A percentile compares a stretch with the other conserved stretches of the same genome.
Conservation (phyloP, 768 basidiomycete species). For the Xanthoconium purpureum region DNA sequence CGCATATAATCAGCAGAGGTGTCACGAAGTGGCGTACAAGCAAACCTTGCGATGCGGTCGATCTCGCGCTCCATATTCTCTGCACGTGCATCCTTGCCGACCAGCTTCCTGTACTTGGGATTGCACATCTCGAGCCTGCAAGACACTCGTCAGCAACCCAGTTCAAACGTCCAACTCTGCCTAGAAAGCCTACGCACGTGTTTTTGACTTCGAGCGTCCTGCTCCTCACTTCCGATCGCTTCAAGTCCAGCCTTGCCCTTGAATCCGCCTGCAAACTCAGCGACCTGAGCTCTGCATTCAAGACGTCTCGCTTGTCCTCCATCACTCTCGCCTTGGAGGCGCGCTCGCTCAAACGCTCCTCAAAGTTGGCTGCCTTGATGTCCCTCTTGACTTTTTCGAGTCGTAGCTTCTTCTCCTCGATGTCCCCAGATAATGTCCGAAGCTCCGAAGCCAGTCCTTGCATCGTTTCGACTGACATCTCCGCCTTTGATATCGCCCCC, state of each 20-base stretch:
- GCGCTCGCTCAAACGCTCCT: slow-evolving; percentile 59
- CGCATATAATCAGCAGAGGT: background rate
- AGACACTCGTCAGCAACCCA: background rate
- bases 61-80: slow-evolving; percentile 76
- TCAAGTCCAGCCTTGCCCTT: slow-evolving; percentile 75
- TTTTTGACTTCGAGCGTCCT: slow-evolving; percentile 66
- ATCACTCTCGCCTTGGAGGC: slow-evolving; percentile 50
- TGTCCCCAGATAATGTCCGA: slow-evolving; percentile 53
- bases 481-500: slow-evolving; percentile 47
- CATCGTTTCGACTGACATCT: slow-evolving; percentile 54
- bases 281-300: slow-evolving; percentile 67
- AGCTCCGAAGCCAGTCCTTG: slow-evolving; percentile 54
- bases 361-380: slow-evolving; percentile 58
- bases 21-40: background rate
- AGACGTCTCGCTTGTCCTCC: slow-evolving; percentile 65
- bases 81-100: slow-evolving; percentile 55
- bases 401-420: slow-evolving; percentile 64
- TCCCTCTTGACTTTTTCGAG: slow-evolving; percentile 59
- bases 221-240: slow-evolving; percentile 60
- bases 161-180: background rate
- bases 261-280: slow-evolving; percentile 78
- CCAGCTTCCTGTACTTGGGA: slow-evolving; percentile 59
- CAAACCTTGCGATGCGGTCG: slow-evolving; percentile 55
- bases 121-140: slow-evolving; percentile 61
- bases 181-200: slow-evolving; percentile 47